phyloP scores from a whole-genome alignment of 2,329 filamentous ascomycete species.

The Pseudofabraea citricarpa region DNA sequence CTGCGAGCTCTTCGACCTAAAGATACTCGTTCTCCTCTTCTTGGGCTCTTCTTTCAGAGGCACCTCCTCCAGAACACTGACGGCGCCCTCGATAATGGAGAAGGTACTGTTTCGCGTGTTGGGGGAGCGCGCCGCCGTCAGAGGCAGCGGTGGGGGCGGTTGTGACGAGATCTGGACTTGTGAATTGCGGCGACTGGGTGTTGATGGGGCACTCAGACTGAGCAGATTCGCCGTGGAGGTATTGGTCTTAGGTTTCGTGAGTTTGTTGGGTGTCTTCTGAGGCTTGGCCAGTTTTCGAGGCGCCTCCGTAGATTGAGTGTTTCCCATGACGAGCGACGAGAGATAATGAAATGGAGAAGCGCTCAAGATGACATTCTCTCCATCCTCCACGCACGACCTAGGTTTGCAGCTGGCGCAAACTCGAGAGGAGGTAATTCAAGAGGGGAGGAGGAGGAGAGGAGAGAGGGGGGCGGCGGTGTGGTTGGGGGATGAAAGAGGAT shows the following conservation, averaged over 20 bases:
- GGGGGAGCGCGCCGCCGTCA: background rate
- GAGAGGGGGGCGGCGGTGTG: conserved; percentile 3
- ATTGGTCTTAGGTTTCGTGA: conserved; percentile 28
- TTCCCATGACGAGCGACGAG: conserved; percentile 19
- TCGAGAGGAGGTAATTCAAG: conserved; percentile 2
- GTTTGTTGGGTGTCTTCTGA: conserved; percentile 16
- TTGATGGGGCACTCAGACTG: conserved; percentile 8
- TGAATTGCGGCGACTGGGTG: conserved; percentile 19
- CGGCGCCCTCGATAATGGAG: background rate
- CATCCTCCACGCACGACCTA: conserved; percentile 10
- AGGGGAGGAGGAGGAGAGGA: conserved; percentile 4
- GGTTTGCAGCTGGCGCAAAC: background rate
- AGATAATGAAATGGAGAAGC: background rate
- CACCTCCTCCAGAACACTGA: background rate
- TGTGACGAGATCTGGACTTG: conserved; percentile 10
- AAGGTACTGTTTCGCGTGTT: background rate
- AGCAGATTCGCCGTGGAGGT: conserved; percentile 16
- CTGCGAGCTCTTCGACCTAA: conserved; percentile 21
- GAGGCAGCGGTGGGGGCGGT: background rate
- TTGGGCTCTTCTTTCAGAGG: background rate
- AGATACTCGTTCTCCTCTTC: conserved; percentile 18
- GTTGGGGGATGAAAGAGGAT: conserved; percentile 5
- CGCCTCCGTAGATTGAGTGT: conserved; percentile 19
- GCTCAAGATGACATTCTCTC: conserved; percentile 6
- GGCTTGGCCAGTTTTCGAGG: conserved; percentile 7